A percentile compares a stretch with the other conserved stretches of the same genome.
phyloP scores from a whole-genome alignment of 2,329 filamentous ascomycete species.

The Botrytis pseudocinerea region DNA sequence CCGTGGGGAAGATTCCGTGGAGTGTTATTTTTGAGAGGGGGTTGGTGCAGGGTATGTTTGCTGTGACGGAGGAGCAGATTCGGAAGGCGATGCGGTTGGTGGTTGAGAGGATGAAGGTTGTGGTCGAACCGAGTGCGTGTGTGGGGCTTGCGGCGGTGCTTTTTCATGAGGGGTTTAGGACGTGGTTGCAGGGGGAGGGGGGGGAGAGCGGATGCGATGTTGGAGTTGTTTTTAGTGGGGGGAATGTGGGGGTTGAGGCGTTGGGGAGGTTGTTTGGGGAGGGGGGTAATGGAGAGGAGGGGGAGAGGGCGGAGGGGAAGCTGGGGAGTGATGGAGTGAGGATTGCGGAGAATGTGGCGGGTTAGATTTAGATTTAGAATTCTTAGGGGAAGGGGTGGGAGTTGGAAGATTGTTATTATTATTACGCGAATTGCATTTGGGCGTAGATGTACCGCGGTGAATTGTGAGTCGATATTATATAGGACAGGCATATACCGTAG shows the following conservation, averaged over 20 bases:
- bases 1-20: constrained; percentile 77
- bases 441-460: too few relatives aligned
- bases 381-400: too few relatives aligned
- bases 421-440: too few relatives aligned
- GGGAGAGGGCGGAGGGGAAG: constrained; percentile 24
- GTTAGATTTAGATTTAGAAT: not conserved
- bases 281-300: constrained; percentile 28
- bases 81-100: constrained; percentile 72
- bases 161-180: constrained; percentile 81
- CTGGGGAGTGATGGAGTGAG: constrained; percentile 31
- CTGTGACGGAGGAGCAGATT: constrained; percentile 82
- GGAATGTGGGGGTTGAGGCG: constrained; percentile 58
- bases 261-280: constrained; percentile 52
- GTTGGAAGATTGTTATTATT: too few relatives aligned
- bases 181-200: constrained; percentile 66
- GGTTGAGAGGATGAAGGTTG: constrained; percentile 83
- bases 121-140: constrained; percentile 84
- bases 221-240: constrained; percentile 60
- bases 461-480: too few relatives aligned
- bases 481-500: too few relatives aligned
- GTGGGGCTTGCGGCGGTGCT: constrained; percentile 82
- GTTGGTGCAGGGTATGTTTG: constrained; percentile 70
- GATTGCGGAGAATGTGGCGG: constrained; percentile 32
- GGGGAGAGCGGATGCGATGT: constrained; percentile 74
- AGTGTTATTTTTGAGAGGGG: constrained; percentile 67